Evolutionary conservation across 2,329 filamentous ascomycete species (phyloP), one percentile per base, ranked within the genome.

Genomic region (Leptographium radiaticola): DNA sequence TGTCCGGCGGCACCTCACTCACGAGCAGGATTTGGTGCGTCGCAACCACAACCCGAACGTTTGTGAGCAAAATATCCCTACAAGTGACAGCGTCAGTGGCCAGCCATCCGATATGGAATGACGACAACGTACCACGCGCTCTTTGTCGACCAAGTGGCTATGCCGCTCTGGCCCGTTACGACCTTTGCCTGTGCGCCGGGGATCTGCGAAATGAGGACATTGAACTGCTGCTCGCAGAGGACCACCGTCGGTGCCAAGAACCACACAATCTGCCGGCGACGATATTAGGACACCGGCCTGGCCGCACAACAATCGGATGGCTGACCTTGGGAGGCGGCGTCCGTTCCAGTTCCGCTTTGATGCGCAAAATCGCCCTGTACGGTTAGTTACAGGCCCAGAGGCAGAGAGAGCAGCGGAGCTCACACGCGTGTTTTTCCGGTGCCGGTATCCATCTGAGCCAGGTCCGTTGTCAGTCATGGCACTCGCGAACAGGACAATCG

Each of bases 381-480:
- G 11, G 53, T 47, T 49, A 52, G 40, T 25, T n/a, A 6, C 18
- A 44, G 15, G 20, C 18, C 10, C 10, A 9, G 25, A 15, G 36
- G 36, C 52, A 25, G 38, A 51, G 42, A 15, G 11, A 25, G 15
- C 31, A 15, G 40, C 48, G 44, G 12, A 16, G 67, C 76, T 68
- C 75, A 87, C 84, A 89, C 78, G 59, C 85, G 81, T 4, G 86
- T 89, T 65, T 90, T 90, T 2, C 86, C 86, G 58, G 79, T 87
- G 1, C 86, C 86, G 0, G 86, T 90, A 57, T 87, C 85, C 86
- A 89, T 89, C 84, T 86, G 57, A 9, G 18, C 20, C 12, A 47
- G 13, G 11, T 34, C 34, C 15, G 33, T n/a, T 8, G 16, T 9
- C 9, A 8, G 45, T 5, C 30, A 9, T 13, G 7, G 13, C 16